Percentiles rank a stretch among this genome's conserved stretches.
phyloP scores from a whole-genome alignment of 257 asterid species.

The Solanum neorickii region DNA sequence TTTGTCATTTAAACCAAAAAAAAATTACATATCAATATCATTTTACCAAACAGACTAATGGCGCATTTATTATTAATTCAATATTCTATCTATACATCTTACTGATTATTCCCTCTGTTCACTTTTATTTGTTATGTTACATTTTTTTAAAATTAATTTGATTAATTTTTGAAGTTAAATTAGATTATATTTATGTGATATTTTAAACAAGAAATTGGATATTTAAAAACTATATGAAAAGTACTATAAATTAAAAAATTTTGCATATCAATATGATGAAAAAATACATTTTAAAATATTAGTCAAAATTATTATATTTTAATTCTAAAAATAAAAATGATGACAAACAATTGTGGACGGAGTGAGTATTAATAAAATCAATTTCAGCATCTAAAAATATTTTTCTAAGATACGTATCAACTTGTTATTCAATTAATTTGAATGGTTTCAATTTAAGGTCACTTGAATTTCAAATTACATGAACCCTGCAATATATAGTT shows the following conservation, averaged over 20 bases:
- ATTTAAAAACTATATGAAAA: no score
- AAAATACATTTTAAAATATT: no score
- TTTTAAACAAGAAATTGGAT: no score
- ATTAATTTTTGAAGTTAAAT: no score
- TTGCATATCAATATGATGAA: no score
- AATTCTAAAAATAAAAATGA: no score
- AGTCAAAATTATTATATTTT: no score
- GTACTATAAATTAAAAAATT: rapidly evolving
- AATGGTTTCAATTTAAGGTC: not conserved
- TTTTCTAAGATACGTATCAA: not conserved
- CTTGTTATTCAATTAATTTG: not conserved
- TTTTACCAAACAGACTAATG: not conserved
- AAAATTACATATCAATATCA: not conserved
- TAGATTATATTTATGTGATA: no score
- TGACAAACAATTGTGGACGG: no score
- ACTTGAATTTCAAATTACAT: not conserved
- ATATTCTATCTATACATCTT: not conserved
- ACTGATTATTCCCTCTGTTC: rapidly evolving
- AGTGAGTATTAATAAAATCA: not conserved
- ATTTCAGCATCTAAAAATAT: not conserved
- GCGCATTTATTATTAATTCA: not conserved
- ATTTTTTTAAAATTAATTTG: no score
- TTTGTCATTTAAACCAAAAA: no score
- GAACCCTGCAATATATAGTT: not conserved
- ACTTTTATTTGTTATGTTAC: no score